Evolutionary conservation across 2,329 filamentous ascomycete genomes (phyloP).

Genomic region (Bipolaris bicolor): DNA sequence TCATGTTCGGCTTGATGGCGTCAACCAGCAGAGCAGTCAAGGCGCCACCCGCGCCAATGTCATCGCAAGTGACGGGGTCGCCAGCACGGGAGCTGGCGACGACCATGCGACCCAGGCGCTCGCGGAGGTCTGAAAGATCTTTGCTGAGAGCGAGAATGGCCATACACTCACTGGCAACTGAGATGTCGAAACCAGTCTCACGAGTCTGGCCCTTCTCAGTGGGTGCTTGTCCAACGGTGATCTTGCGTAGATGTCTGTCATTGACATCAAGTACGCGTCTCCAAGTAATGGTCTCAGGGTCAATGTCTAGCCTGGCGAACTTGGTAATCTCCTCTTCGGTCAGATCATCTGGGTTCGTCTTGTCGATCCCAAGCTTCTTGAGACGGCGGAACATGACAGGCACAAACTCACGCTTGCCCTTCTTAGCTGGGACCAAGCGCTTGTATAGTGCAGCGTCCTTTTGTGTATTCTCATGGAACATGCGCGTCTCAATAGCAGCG

Average conservation of each 20-base stretch:
- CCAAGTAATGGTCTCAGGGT: slow-evolving; percentile 97
- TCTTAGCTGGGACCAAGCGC: slow-evolving; percentile 86
- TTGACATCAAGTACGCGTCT: slow-evolving; percentile 95
- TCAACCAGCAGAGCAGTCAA: slow-evolving; percentile 96
- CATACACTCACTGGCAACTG: slow-evolving; percentile 97
- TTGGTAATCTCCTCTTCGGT: slow-evolving; percentile 85
- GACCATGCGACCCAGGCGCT: slow-evolving; percentile 94
- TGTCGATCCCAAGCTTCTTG: slow-evolving; percentile 94
- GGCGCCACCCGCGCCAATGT: slow-evolving; percentile 90
- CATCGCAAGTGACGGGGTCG: slow-evolving; percentile 93
- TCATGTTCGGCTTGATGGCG: slow-evolving; percentile 97
- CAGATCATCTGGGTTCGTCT: slow-evolving; percentile 89
- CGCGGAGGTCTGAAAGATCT: slow-evolving; percentile 83
- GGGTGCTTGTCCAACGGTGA: slow-evolving; percentile 85
- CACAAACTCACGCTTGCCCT: slow-evolving; percentile 83
- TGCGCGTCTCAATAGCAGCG: slow-evolving; percentile 94
- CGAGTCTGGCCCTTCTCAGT: slow-evolving; percentile 90
- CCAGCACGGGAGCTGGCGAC: slow-evolving; percentile 84
- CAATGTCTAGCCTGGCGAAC: slow-evolving; percentile 95
- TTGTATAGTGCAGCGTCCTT: slow-evolving; percentile 88
- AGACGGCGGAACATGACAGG: slow-evolving; percentile 91
- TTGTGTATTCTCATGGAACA: slow-evolving; percentile 97
- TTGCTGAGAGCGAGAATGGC: slow-evolving; percentile 95
- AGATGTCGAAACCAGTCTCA: slow-evolving; percentile 95
- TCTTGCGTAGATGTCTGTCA: slow-evolving; percentile 86